These are phyloP conservation scores for Myochromella boudieri DNA, from an alignment of 768 basidiomycete species.

Conservation along the genomic window DNA sequence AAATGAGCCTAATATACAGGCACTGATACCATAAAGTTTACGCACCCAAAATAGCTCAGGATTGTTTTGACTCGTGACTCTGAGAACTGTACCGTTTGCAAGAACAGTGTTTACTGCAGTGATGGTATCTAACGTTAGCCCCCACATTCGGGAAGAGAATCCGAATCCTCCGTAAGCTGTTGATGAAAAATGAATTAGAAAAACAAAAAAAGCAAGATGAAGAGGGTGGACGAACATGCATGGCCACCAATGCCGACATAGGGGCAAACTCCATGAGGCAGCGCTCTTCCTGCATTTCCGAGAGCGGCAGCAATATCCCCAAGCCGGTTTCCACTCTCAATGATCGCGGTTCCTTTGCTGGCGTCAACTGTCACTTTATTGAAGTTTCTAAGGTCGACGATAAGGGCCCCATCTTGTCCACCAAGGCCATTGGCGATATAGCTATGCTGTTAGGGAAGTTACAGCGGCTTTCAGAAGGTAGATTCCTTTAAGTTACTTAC, in stretches of 20 bases:
- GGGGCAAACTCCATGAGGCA: constrained; percentile 55
- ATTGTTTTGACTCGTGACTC: constrained; percentile 34
- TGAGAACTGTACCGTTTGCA: constrained; percentile 43
- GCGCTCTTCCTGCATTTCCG: constrained; percentile 36
- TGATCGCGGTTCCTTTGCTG: constrained; percentile 34
- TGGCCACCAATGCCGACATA: constrained; percentile 55
- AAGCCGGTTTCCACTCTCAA: constrained; percentile 44
- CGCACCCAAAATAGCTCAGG: constrained; percentile 42
- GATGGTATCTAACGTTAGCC: constrained; percentile 49
- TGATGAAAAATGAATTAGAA: background rate
- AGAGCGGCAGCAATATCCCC: constrained; percentile 45
- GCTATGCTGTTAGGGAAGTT: constrained; percentile 46
- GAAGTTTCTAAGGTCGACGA: constrained; percentile 46
- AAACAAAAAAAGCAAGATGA: background rate
- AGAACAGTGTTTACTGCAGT: constrained; percentile 40
- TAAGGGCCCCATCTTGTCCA: constrained; percentile 40
- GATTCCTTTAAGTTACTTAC: constrained; percentile 33
- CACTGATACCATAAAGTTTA: background rate
- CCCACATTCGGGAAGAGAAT: constrained; percentile 48
- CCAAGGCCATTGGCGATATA: constrained; percentile 51
- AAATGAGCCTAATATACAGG: background rate
- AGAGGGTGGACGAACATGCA: constrained; percentile 25
- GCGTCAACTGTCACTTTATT: constrained; percentile 36
- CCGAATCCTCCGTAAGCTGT: constrained; percentile 49
- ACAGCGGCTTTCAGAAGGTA: no score